These are phyloP conservation scores for Aspergillus candidus DNA, from an alignment of 2,329 filamentous ascomycete species.

Conservation along the genomic window DNA sequence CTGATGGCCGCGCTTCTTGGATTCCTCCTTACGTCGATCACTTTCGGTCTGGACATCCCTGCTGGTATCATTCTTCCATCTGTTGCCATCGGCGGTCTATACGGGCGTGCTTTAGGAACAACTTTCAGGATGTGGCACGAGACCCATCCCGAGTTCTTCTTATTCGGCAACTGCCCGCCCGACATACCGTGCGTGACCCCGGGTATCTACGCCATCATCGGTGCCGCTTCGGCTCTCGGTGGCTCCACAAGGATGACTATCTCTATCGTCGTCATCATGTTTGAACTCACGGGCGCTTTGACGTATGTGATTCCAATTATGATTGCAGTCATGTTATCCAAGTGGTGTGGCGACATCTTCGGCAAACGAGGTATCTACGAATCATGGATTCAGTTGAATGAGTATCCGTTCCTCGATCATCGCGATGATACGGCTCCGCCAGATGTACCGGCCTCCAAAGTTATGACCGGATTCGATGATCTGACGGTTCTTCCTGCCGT, in stretches of 20 bases:
- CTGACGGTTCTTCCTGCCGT: constrained; percentile 80
- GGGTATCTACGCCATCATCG: constrained; percentile 93
- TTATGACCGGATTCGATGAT: constrained; percentile 92
- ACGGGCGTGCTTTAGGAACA: constrained; percentile 82
- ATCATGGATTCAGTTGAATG: constrained; percentile 93
- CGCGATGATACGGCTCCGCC: constrained; percentile 72
- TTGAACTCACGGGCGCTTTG: constrained; percentile 91
- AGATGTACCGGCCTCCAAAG: constrained; percentile 75
- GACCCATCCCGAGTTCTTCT: constrained; percentile 67
- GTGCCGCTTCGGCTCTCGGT: constrained; percentile 86
- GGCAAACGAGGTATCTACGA: constrained; percentile 93
- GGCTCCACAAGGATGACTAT: constrained; percentile 95
- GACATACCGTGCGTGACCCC: constrained; percentile 86
- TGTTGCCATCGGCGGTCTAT: constrained; percentile 89
- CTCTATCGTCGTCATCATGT: constrained; percentile 98
- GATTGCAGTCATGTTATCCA: constrained; percentile 96
- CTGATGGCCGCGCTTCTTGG: constrained; percentile 76
- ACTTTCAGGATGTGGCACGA: constrained; percentile 82
- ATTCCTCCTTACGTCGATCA: constrained; percentile 77
- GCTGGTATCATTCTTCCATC: constrained; percentile 94
- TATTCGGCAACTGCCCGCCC: constrained; percentile 75
- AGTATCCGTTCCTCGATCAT: constrained; percentile 92
- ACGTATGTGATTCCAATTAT: constrained; percentile 98
- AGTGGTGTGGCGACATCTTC: constrained; percentile 97
- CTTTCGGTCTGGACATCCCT: constrained; percentile 89